These are phyloP conservation scores for Hirsutella thompsonii DNA, from an alignment of 2,329 filamentous ascomycete species.

Conservation along the genomic window DNA sequence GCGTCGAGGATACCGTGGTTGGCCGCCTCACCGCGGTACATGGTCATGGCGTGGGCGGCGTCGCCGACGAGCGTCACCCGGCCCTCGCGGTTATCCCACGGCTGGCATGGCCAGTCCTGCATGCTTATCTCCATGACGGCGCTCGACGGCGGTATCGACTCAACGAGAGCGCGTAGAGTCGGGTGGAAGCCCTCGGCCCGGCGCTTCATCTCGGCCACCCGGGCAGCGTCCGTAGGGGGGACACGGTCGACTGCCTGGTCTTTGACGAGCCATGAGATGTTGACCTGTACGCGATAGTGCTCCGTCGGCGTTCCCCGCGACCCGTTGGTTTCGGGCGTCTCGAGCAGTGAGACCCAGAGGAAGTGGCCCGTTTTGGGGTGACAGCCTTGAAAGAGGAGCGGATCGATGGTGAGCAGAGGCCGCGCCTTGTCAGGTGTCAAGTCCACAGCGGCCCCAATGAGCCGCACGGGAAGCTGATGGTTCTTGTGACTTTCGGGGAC, in stretches of 20 bases:
- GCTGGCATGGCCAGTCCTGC: constrained; percentile 21
- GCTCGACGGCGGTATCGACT: constrained; percentile 27
- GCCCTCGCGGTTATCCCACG: constrained; percentile 29
- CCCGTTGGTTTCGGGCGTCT: constrained; percentile 23
- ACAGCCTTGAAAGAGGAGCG: constrained; percentile 39
- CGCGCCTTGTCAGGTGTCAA: constrained; percentile 23
- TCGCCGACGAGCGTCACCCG: constrained; percentile 37
- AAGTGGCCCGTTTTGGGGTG: constrained; percentile 36
- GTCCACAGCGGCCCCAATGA: constrained; percentile 23
- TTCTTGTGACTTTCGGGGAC: constrained; percentile 17
- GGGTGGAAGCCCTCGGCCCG: constrained; percentile 18
- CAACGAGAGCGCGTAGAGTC: constrained; percentile 26
- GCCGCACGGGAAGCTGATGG: constrained; percentile 20
- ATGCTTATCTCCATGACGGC: constrained; percentile 21
- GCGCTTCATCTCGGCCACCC: constrained; percentile 26
- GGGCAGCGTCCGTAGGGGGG: constrained; percentile 14
- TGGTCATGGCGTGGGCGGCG: constrained; percentile 46
- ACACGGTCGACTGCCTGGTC: constrained; percentile 19
- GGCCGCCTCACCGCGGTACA: constrained; percentile 30
- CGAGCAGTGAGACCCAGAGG: constrained; percentile 35
- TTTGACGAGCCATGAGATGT: constrained; percentile 30
- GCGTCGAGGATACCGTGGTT: constrained; percentile 29
- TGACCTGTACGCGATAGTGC: constrained; percentile 29
- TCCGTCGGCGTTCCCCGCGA: constrained; percentile 16
- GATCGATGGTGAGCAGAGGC: constrained; percentile 33